Conservation (phyloP, 192 early-diverging fungal genomes). For the Entomortierella parvispora region DNA sequence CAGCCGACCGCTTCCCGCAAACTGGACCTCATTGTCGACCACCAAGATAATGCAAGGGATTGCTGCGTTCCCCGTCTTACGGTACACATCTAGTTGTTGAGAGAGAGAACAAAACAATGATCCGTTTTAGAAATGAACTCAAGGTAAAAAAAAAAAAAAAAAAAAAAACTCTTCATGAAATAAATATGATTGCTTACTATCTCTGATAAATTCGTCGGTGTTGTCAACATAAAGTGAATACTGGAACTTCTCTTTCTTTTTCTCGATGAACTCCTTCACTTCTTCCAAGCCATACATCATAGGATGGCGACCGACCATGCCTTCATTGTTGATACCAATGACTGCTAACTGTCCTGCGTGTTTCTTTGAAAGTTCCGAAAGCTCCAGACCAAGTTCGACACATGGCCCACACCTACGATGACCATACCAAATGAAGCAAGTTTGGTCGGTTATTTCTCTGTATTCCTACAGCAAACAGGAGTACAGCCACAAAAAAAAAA, state of each 20-base stretch:
- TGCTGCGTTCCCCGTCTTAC: constrained; percentile 14
- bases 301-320: constrained; percentile 1
- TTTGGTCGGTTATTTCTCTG: too few species aligned
- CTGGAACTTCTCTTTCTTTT: constrained; percentile 20
- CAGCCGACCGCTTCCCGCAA: constrained; percentile 3
- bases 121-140: too few species aligned
- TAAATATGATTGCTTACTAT: constrained; percentile 24
- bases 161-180: too few species aligned
- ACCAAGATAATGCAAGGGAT: constrained; percentile 36
- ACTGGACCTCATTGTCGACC: constrained; percentile 22
- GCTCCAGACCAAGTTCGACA: constrained; percentile 14
- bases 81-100: neutral
- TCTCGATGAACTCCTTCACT: constrained; percentile 21
- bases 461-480: neutral
- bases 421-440: too few species aligned
- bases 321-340: constrained; percentile 33
- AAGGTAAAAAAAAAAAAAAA: too few species aligned
- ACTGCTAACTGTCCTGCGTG: constrained; percentile 27
- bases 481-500: neutral
- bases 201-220: constrained; percentile 9
- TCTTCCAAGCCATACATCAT: neutral
- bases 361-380: constrained; percentile 31
- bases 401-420: constrained; percentile 38
- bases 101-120: neutral
- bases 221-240: constrained; percentile 27